Conservation (phyloP, 768 basidiomycete species). For the Rhodotorula diobovata region DNA sequence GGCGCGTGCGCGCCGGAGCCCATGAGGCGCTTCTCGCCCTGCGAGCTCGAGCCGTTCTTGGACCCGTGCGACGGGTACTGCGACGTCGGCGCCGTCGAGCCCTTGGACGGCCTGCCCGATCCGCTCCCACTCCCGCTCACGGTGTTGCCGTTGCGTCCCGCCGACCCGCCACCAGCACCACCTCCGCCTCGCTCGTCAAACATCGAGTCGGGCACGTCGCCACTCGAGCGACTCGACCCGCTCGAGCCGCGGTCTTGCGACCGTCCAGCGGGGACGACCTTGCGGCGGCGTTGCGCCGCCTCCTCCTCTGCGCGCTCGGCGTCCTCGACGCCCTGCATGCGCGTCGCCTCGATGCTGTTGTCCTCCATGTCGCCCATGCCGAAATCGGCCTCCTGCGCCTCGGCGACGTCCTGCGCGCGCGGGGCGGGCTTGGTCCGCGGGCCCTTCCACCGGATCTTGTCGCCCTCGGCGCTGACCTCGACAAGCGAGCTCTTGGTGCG, state of each 20-base stretch:
- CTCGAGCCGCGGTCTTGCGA: not conserved
- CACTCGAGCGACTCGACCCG: not conserved
- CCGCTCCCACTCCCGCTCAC: not conserved
- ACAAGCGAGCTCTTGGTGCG: slow-evolving; percentile 17
- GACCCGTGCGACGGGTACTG: slow-evolving; percentile 6
- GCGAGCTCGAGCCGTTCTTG: slow-evolving; percentile 16
- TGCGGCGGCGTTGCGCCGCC: not conserved
- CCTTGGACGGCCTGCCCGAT: not conserved
- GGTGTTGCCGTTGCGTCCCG: not conserved
- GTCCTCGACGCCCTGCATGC: slow-evolving; percentile 3
- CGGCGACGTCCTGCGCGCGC: not conserved
- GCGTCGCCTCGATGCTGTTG: slow-evolving; percentile 8
- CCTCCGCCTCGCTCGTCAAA: not conserved
- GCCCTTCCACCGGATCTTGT: slow-evolving; percentile 30
- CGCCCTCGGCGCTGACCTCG: slow-evolving; percentile 25
- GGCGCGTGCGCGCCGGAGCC: not conserved
- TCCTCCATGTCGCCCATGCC: slow-evolving; percentile 6
- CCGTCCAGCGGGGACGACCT: not conserved
- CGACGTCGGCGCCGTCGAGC: slow-evolving; percentile 26
- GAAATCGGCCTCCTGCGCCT: not conserved
- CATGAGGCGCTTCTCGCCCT: not conserved
- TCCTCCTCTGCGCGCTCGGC: not conserved
- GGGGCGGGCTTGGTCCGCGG: slow-evolving; percentile 8
- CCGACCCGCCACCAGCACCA: not conserved
- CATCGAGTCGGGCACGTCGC: not conserved